Conservation (phyloP, 495 filamentous ascomycete genomes). For the Aspergillus nidulans region DNA sequence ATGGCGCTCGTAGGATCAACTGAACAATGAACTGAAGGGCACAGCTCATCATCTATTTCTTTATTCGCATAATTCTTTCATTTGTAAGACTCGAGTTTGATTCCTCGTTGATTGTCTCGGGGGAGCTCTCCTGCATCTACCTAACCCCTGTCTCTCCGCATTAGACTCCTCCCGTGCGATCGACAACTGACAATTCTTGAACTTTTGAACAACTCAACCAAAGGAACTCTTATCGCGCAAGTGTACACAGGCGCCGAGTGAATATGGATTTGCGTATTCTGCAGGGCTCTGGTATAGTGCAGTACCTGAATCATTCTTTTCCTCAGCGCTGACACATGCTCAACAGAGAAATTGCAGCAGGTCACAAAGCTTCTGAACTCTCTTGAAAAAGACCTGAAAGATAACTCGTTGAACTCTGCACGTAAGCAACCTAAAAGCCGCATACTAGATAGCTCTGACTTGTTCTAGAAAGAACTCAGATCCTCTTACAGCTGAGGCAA, state of each 20-base stretch:
- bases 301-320: neutral
- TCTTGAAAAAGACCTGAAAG: slow-evolving; percentile 54
- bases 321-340: neutral
- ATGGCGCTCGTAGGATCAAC: neutral
- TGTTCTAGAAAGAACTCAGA: slow-evolving; percentile 55
- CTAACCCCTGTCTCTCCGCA: neutral
- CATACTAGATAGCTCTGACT: neutral
- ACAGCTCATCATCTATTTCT: neutral
- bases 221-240: neutral
- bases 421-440: slow-evolving; percentile 42
- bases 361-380: slow-evolving; percentile 56
- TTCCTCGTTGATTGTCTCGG: neutral
- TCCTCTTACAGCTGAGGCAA: slow-evolving; percentile 72
- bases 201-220: neutral
- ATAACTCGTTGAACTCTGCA: slow-evolving; percentile 48
- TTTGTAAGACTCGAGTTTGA: neutral
- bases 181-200: neutral
- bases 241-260: neutral
- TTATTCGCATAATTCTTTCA: neutral
- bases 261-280: slow-evolving; percentile 27
- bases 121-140: neutral
- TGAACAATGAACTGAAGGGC: slow-evolving; percentile 5
- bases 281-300: slow-evolving; percentile 30
- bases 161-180: neutral
- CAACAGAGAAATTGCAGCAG: slow-evolving; percentile 58